Percentiles rank a stretch among this genome's conserved stretches.
Conservation (phyloP, 495 filamentous ascomycete species). For the Lepraria neglecta region DNA sequence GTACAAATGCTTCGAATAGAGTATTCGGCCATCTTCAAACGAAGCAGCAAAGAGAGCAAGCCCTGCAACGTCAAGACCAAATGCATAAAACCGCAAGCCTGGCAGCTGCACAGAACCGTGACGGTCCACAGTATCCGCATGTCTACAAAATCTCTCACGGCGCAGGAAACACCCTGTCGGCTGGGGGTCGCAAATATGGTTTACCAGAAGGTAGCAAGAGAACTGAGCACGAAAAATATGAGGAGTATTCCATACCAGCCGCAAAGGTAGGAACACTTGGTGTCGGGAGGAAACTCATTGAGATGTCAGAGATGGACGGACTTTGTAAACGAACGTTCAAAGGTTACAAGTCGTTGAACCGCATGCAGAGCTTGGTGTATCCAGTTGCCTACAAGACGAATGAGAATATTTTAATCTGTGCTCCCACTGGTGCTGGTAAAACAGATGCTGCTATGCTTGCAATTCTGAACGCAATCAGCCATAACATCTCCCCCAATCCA, state of each 20-base stretch:
- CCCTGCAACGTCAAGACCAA: conserved; percentile 62
- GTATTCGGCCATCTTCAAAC: conserved; percentile 59
- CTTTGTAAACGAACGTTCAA: conserved; percentile 88
- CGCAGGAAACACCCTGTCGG: conserved; percentile 74
- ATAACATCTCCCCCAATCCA: conserved; percentile 75
- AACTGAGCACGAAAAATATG: conserved; percentile 64
- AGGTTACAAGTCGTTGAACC: conserved; percentile 86
- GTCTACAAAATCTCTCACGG: conserved; percentile 70
- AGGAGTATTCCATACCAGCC: conserved; percentile 82
- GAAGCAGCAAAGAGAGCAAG: conserved; percentile 67
- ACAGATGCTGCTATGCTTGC: conserved; percentile 98
- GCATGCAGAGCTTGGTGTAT: conserved; percentile 96
- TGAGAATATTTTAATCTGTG: conserved; percentile 98
- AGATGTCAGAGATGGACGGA: conserved; percentile 78
- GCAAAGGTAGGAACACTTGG: conserved; percentile 68
- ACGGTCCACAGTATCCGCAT: conserved; percentile 74
- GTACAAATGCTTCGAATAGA: conserved; percentile 41
- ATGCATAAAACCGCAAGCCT: conserved; percentile 77
- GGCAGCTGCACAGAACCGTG: conserved; percentile 53
- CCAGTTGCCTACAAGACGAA: conserved; percentile 91
- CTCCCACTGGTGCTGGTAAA: conserved; percentile 96
- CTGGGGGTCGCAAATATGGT: conserved; percentile 68
- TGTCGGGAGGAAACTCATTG: conserved; percentile 62
- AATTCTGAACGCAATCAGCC: conserved; percentile 78
- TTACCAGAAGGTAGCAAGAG: conserved; percentile 61